Evolutionary conservation across 2,329 filamentous ascomycete genomes (phyloP).

Genomic region (Fusarium luffae): DNA sequence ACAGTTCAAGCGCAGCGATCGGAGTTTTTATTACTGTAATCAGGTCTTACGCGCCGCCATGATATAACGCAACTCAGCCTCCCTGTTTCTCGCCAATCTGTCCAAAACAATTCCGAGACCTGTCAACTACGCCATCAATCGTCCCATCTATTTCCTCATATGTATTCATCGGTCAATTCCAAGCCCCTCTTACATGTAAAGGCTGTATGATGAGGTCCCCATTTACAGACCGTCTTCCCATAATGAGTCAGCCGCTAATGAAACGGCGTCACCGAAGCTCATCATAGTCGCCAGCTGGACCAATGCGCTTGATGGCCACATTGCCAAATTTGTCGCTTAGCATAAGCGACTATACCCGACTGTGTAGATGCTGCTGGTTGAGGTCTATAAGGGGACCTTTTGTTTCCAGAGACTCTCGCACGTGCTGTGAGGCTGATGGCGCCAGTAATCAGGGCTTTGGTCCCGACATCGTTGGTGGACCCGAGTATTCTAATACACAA

Average conservation of each 20-base stretch:
- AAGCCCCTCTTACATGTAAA: slow-evolving; percentile 25
- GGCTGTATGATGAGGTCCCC: slow-evolving; percentile 10
- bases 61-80: not conserved
- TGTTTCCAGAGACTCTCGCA: not conserved
- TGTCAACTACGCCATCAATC: not conserved
- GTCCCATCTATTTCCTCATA: not conserved
- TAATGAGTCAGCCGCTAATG: not conserved
- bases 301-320: slow-evolving; percentile 15
- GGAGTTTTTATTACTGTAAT: not conserved
- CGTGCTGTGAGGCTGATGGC: not conserved
- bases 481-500: slow-evolving; percentile 9
- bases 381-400: slow-evolving; percentile 11
- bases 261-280: slow-evolving; percentile 7
- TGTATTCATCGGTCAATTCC: not conserved
- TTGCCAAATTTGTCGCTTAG: slow-evolving; percentile 31
- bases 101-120: not conserved
- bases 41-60: not conserved
- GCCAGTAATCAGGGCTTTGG: not conserved
- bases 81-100: not conserved
- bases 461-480: not conserved
- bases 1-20: not conserved
- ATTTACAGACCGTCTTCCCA: slow-evolving; percentile 8
- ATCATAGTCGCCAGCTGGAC: slow-evolving; percentile 27
- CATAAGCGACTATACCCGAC: slow-evolving; percentile 2
- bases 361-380: slow-evolving; percentile 5